Evolutionary conservation across 2,329 filamentous ascomycete genomes (phyloP).

Genomic region (Colletotrichum theobromicola): DNA sequence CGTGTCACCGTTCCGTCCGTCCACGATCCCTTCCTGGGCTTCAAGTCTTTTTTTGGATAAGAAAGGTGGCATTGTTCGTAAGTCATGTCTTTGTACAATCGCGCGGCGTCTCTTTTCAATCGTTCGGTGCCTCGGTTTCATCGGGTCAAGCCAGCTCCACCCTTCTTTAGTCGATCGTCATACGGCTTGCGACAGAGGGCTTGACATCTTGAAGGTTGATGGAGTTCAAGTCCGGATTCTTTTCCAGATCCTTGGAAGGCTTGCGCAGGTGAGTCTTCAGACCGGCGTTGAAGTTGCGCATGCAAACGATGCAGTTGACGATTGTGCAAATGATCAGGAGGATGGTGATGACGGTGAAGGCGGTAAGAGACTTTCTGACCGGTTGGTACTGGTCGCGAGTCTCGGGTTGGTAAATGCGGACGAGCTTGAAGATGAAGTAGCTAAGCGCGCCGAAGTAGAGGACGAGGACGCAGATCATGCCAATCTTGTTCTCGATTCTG

Average conservation of each 20-base stretch:
- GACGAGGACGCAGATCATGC: conserved; percentile 80
- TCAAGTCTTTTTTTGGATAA: conserved; percentile 1
- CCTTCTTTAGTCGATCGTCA: conserved; percentile 63
- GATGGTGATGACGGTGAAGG: conserved; percentile 93
- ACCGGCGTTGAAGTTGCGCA: conserved; percentile 87
- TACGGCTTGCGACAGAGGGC: conserved; percentile 57
- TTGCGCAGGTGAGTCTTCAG: conserved; percentile 84
- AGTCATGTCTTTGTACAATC: conserved; percentile 25
- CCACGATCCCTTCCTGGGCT: conserved; percentile 4
- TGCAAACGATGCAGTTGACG: conserved; percentile 83
- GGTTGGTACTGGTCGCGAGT: conserved; percentile 71
- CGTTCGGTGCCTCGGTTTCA: conserved; percentile 11
- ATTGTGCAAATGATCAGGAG: conserved; percentile 89
- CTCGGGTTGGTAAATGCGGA: conserved; percentile 83
- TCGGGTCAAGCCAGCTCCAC: conserved; percentile 12
- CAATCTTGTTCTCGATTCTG: conserved; percentile 78
- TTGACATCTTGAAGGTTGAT: conserved; percentile 64
- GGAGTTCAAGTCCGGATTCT: conserved; percentile 62
- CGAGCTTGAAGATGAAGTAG: conserved; percentile 98
- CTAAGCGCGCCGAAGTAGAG: conserved; percentile 88
- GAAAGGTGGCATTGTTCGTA: conserved; percentile 22
- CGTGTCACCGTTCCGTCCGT: conserved; percentile 14
- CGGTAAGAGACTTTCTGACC: conserved; percentile 84
- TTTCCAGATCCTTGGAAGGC: conserved; percentile 48
- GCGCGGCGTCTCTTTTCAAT: conserved; percentile 12